Evolutionary conservation across 495 filamentous ascomycete genomes (phyloP).

Genomic region (Penicillium lagena): DNA sequence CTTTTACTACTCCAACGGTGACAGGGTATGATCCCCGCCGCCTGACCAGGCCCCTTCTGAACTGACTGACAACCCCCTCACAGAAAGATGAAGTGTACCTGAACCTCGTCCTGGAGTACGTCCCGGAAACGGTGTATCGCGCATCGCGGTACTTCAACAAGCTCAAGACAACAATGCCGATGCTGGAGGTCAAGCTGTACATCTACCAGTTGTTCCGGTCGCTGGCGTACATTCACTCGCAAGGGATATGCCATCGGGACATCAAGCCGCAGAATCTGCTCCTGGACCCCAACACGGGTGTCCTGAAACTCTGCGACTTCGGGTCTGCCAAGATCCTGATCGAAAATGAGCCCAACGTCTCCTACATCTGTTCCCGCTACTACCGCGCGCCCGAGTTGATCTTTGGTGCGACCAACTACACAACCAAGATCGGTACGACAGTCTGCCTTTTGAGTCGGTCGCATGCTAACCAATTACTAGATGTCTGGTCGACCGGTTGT

Average conservation of each 20-base stretch:
- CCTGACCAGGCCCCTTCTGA: constrained; percentile 9
- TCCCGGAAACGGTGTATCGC: constrained; percentile 96
- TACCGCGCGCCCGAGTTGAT: constrained; percentile 98
- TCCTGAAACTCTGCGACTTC: constrained; percentile 98
- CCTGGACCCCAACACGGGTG: constrained; percentile 80
- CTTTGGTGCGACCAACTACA: constrained; percentile 98
- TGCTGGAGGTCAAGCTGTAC: constrained; percentile 97
- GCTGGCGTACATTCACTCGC: constrained; percentile 97
- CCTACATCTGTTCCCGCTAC: constrained; percentile 99
- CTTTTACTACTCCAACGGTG: constrained; percentile 98
- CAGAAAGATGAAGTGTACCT: constrained; percentile 99
- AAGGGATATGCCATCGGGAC: constrained; percentile 97
- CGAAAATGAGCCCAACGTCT: constrained; percentile 98
- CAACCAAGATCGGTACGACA: constrained; percentile 92
- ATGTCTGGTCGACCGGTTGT: constrained; percentile 98
- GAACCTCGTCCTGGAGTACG: constrained; percentile 95
- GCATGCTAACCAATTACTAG: constrained; percentile 42
- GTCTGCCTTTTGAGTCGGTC: background rate
- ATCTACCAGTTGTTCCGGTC: constrained; percentile 99
- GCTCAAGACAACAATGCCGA: constrained; percentile 99
- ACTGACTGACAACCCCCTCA: background rate
- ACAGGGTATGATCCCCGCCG: constrained; percentile 62
- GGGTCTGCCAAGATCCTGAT: constrained; percentile 98
- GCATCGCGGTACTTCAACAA: constrained; percentile 99
- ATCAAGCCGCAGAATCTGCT: constrained; percentile 99